Evolutionary conservation across 306 rosid species (phyloP).

Genomic region (Lathyrus sativus): DNA sequence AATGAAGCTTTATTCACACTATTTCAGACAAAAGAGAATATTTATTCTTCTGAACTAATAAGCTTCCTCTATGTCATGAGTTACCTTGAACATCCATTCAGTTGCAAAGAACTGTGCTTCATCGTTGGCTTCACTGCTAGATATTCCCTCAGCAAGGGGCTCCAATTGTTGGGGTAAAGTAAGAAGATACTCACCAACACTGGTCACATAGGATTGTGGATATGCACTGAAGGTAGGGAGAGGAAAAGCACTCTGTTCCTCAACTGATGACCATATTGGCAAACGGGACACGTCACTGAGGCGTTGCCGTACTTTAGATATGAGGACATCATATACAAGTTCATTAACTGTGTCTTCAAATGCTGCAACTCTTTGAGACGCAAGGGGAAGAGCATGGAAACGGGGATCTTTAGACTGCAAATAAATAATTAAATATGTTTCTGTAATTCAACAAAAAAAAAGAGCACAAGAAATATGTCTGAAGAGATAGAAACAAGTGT

Average conservation of each 20-base stretch:
- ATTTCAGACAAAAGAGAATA: conserved; percentile 22
- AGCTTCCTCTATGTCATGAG: conserved; percentile 10
- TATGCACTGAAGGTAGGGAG: conserved; percentile 95
- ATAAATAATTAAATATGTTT: conserved; percentile 34
- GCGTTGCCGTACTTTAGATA: conserved; percentile 95
- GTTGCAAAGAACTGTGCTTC: conserved; percentile 98
- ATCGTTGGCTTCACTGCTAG: conserved; percentile 74
- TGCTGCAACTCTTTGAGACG: conserved; percentile 95
- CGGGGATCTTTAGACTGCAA: conserved; percentile 99
- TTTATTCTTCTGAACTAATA: not conserved
- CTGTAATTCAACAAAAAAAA: conserved; percentile 11
- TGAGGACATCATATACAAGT: conserved; percentile 96
- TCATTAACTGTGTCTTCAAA: conserved; percentile 91
- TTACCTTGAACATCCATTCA: conserved; percentile 99
- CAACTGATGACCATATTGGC: conserved; percentile 88
- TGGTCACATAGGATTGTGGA: conserved; percentile 88
- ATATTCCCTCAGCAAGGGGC: conserved; percentile 97
- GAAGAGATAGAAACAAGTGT: conserved; percentile 23
- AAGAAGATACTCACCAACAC: conserved; percentile 94
- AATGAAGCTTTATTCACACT: conserved; percentile 16
- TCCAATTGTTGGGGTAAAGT: conserved; percentile 97
- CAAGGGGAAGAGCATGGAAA: conserved; percentile 91
- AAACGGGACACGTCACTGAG: conserved; percentile 83
- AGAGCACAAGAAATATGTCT: not conserved
- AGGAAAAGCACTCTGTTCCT: conserved; percentile 80